These are phyloP conservation scores for Euryodendron excelsum DNA, from an alignment of 148 eudicot genomes.

Conservation along the genomic window DNA sequence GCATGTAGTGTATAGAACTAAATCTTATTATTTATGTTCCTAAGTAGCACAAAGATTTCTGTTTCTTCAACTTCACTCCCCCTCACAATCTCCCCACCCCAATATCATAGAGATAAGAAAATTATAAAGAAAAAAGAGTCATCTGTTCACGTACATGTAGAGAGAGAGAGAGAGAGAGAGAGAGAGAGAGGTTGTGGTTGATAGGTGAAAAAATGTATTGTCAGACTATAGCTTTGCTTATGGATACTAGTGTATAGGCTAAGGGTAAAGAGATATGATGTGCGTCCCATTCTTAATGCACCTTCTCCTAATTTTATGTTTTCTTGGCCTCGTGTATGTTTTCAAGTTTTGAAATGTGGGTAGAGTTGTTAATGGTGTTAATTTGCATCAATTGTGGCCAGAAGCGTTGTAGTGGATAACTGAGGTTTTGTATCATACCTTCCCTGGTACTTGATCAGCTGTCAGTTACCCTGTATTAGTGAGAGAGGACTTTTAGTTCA, in stretches of 20 bases:
- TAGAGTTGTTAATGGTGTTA: not conserved
- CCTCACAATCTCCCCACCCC: too few species aligned
- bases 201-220: too few species aligned
- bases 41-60: too few species aligned
- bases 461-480: not conserved
- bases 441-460: not conserved
- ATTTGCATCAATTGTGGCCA: too few species aligned
- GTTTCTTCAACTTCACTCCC: too few species aligned
- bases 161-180: not conserved
- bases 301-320: not conserved
- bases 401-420: not conserved
- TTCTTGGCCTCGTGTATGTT: not conserved
- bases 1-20: too few species aligned
- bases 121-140: too few species aligned
- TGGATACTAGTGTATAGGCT: too few species aligned
- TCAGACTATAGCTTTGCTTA: too few species aligned
- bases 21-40: too few species aligned
- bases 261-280: not conserved
- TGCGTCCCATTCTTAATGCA: not conserved
- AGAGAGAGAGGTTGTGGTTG: not conserved
- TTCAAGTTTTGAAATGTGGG: not conserved
- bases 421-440: not conserved
- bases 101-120: too few species aligned
- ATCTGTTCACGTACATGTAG: too few species aligned
- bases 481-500: not conserved